Evolutionary conservation across 257 asterid species (phyloP), one percentile per base, ranked within the genome.

Genomic region (Voacanga thouarsii): DNA sequence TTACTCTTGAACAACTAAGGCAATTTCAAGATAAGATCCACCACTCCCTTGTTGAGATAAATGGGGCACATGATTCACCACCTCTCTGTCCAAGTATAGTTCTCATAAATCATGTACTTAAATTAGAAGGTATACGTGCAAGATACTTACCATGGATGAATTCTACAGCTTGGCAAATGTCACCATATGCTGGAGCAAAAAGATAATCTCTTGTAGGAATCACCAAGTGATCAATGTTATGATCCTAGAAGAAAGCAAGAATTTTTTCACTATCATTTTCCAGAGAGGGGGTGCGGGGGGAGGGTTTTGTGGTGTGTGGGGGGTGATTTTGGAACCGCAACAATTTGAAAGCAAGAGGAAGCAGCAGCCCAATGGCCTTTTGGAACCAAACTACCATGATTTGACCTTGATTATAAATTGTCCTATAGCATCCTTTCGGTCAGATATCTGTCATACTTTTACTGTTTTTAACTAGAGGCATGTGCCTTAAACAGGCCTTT

Each of bases 121-220:
- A 57, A 59, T 30, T 26, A 39, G 26, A 30, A 37, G 30, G 69
- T 5, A 24, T 3, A 14, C 30, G 10, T 26, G 41, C 39, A 77
- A 50, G 56, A 74, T 51, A 60, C 87, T 84, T 83, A 90, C 98
- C 85, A 67, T 86, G 94, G 80, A 95, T 95, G 84, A 95, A 95
- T 76, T 91, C 90, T 59, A 95, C 96, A 75, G 99, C 99, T 82
- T 79, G 94, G 83, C 85, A 78, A 43, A 92, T 92, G 87, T 92
- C 92, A 75, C 82, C 84, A 53, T 82, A 81, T 8, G 90, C 86
- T 37, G 99, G 99, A 83, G 99, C 99, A 86, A 95, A 95, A 65
- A 95, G 96, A 85, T 95, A 92, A 82, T 95, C 99, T 86, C 98
- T 86, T 30, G 99, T 95, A 26, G 99, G 98, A 81, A 95, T 92